Evolutionary conservation across 2,329 filamentous ascomycete genomes (phyloP).

Genomic region (Colletotrichum neosansevieriae): DNA sequence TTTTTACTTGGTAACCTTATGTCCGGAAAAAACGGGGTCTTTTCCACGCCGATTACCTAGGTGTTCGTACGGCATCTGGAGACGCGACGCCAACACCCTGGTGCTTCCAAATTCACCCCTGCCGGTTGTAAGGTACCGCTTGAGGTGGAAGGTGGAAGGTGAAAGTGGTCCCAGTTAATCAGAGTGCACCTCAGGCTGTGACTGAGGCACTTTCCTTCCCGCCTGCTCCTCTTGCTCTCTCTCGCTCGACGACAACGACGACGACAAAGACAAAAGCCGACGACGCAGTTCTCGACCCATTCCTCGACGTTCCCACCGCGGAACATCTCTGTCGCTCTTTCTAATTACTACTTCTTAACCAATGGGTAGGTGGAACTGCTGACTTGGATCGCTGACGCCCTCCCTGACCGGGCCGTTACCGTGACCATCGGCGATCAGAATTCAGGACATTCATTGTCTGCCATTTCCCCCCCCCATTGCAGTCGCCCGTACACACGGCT

Average conservation of each 20-base stretch:
- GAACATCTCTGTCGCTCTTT: constrained; percentile 38
- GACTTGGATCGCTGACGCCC: not conserved
- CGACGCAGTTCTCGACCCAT: constrained; percentile 9
- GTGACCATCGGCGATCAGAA: constrained; percentile 16
- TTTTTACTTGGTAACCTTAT: no score
- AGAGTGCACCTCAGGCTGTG: constrained; percentile 8
- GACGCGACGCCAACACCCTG: constrained; percentile 7
- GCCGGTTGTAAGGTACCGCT: constrained; percentile 6
- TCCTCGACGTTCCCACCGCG: constrained; percentile 19
- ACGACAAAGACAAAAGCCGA: not conserved
- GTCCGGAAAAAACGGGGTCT: no score
- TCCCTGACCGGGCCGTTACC: constrained; percentile 13
- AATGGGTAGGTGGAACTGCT: constrained; percentile 11
- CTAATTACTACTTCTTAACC: constrained; percentile 2
- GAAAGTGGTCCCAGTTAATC: constrained; percentile 19
- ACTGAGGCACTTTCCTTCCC: constrained; percentile 23
- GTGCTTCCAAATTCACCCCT: constrained; percentile 13
- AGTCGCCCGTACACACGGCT: constrained; percentile 8
- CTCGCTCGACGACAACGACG: constrained; percentile 10
- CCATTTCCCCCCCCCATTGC: not conserved
- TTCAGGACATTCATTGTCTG: constrained; percentile 15
- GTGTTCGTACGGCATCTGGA: not conserved
- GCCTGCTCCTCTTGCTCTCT: constrained; percentile 19
- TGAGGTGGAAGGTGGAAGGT: constrained; percentile 11
- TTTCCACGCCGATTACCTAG: no score